These are phyloP conservation scores for Grosmannia penicillata DNA, from an alignment of 2,329 filamentous ascomycete genomes.

Conservation along the genomic window DNA sequence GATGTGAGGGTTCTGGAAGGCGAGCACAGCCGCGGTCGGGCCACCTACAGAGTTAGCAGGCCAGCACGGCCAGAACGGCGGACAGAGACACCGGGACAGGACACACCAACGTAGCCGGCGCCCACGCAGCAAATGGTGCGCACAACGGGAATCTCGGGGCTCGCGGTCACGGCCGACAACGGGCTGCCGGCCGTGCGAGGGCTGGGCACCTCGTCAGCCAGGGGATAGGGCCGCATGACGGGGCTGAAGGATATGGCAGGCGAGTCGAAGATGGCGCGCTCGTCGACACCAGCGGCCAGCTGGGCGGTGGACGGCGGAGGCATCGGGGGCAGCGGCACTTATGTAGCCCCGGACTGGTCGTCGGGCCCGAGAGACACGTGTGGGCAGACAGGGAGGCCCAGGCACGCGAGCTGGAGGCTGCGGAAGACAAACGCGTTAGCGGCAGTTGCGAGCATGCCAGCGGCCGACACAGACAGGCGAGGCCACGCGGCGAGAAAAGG, in stretches of 20 bases:
- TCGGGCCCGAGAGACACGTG: no score
- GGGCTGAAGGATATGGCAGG: constrained; percentile 28
- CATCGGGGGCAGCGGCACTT: no score
- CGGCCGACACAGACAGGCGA: no score
- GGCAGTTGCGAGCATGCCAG: no score
- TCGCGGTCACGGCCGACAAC: constrained; percentile 7
- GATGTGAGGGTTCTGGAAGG: constrained; percentile 56
- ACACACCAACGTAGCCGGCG: constrained; percentile 57
- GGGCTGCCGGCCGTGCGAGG: not conserved
- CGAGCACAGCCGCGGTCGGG: constrained; percentile 61
- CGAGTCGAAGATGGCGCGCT: constrained; percentile 22
- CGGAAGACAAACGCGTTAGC: no score
- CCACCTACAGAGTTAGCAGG: constrained; percentile 34
- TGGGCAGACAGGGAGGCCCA: no score
- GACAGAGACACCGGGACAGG: not conserved
- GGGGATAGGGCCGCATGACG: constrained; percentile 18
- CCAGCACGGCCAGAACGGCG: not conserved
- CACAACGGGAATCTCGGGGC: constrained; percentile 16
- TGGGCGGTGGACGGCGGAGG: constrained; percentile 3
- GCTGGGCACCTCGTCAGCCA: constrained; percentile 4
- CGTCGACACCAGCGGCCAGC: no score
- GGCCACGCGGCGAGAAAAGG: no score
- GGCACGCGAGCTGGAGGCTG: no score
- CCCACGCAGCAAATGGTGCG: constrained; percentile 58
- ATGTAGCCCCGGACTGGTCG: no score